phyloP scores from a whole-genome alignment of 495 filamentous ascomycete genomes.

The Penicillium atrosanguineum region DNA sequence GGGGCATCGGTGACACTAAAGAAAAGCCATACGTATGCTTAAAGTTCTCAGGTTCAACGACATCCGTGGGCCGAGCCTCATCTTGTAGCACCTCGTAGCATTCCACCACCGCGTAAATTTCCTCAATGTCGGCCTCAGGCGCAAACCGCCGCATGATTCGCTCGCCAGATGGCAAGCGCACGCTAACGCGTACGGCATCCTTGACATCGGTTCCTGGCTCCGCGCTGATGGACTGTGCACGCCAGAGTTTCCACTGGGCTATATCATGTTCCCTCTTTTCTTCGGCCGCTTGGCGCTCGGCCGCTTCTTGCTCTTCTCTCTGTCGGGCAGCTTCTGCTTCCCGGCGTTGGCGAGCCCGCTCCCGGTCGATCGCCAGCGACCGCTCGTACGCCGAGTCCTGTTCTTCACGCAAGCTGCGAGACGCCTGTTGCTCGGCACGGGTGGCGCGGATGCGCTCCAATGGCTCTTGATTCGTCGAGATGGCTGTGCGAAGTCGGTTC shows the following conservation, averaged over 20 bases:
- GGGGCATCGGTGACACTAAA: constrained; percentile 78
- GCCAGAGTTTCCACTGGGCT: constrained; percentile 77
- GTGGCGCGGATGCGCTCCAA: constrained; percentile 65
- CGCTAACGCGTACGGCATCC: constrained; percentile 73
- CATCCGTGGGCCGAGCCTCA: constrained; percentile 21
- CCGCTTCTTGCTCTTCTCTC: constrained; percentile 59
- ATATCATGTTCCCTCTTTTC: constrained; percentile 56
- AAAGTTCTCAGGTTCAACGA: constrained; percentile 61
- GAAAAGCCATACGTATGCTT: constrained; percentile 77
- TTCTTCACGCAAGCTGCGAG: constrained; percentile 71
- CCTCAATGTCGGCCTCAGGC: constrained; percentile 66
- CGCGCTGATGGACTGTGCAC: constrained; percentile 59
- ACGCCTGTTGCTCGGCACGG: constrained; percentile 72
- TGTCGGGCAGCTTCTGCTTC: constrained; percentile 71
- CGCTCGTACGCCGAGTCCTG: constrained; percentile 93
- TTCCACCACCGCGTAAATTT: constrained; percentile 94
- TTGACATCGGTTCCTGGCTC: constrained; percentile 67
- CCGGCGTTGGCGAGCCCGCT: constrained; percentile 67
- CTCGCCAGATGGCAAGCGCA: constrained; percentile 71
- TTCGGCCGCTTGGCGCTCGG: constrained; percentile 61
- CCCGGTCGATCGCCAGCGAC: constrained; percentile 81
- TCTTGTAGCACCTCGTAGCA: constrained; percentile 67
- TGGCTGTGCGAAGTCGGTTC: constrained; percentile 65
- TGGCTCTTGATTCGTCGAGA: constrained; percentile 65
- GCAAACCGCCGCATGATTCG: constrained; percentile 74